Evolutionary conservation across 768 basidiomycete genomes (phyloP), one percentile per base, ranked within the genome.

Genomic region (Suillus subalutaceus): DNA sequence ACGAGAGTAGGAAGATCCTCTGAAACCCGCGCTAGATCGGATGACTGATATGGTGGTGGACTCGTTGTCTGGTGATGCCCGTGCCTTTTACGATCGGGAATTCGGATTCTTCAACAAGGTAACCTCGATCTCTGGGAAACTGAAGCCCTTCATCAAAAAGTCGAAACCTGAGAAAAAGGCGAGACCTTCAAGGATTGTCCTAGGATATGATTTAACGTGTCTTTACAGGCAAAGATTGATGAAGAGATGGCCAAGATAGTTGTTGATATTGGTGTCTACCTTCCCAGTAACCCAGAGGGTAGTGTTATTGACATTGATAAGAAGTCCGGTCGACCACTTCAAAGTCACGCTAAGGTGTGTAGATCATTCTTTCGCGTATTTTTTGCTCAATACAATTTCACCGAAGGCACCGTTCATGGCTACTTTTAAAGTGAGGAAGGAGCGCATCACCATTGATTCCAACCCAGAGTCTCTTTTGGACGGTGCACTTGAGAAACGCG

Each of bases 371-470:
- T 18, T 52, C n/a, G 30, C 62, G 18, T 20, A 18, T 13, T 7
- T 13, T 8, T 55, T 41, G 32, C 23, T 37, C 62, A 52, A 41
- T 65, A 23, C 55, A 69, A 66, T n/a, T 44, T 56, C 64, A 46
- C 40, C n/a, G 3, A 66, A 98, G 96, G 96, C 97, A 12, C 97
- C 97, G 0, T 99, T 99, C 82, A 99, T 99, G 97, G 97, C 97
- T 1, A 98, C 97, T 1, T 99, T 99, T 85, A 97, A 97, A 82
- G 97, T 99, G 30, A 87, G 93, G 65, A 97, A 98, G 76, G 91
- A 96, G 68, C 83, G 86, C 6, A 74, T 90, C 30, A 85, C 88
- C 26, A 78, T 94, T 26, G 81, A 88, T 66, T 83, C 84, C 13
- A 85, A 95, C 72, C 88, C 92, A 0, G 91, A 95, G 66, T 88